These are phyloP conservation scores for Picea sitchensis DNA, from an alignment of 75 land plant genomes.

Conservation along the genomic window DNA sequence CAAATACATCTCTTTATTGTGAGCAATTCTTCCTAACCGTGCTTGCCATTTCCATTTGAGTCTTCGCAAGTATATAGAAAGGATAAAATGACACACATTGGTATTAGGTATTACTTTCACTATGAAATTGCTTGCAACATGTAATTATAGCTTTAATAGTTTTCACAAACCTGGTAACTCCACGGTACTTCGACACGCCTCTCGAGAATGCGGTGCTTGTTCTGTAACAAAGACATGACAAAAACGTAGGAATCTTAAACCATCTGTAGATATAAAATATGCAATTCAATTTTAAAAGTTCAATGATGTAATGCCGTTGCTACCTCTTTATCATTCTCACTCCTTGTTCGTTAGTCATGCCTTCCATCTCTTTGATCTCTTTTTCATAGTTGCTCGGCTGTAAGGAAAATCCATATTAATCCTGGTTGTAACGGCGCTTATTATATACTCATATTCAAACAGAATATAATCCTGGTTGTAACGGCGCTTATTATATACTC, in stretches of 20 bases:
- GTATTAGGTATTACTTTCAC: too few relatives aligned
- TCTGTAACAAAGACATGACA: background rate
- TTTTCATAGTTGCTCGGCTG: constrained; percentile 37
- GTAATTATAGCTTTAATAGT: too few relatives aligned
- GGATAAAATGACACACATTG: too few relatives aligned
- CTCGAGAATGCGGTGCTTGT: background rate
- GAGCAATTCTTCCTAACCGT: too few relatives aligned
- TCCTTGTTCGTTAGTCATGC: constrained; percentile 64
- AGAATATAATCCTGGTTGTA: background rate
- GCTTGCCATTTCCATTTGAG: too few relatives aligned
- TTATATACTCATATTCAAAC: background rate
- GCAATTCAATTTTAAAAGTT: background rate
- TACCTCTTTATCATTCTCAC: constrained; percentile 72
- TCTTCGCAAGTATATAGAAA: too few relatives aligned
- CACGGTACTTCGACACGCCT: too few relatives aligned
- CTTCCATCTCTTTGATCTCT: constrained; percentile 76
- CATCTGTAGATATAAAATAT: background rate
- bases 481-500: background rate
- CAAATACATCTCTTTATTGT: too few relatives aligned
- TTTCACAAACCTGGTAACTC: too few relatives aligned
- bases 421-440: background rate
- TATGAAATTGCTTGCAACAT: too few relatives aligned
- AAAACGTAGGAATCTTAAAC: background rate
- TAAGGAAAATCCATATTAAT: background rate
- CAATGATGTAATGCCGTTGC: background rate